Base-by-base conservation (phyloP, 2,329 filamentous ascomycete species). In the Aspergillus amoenus region DNA sequence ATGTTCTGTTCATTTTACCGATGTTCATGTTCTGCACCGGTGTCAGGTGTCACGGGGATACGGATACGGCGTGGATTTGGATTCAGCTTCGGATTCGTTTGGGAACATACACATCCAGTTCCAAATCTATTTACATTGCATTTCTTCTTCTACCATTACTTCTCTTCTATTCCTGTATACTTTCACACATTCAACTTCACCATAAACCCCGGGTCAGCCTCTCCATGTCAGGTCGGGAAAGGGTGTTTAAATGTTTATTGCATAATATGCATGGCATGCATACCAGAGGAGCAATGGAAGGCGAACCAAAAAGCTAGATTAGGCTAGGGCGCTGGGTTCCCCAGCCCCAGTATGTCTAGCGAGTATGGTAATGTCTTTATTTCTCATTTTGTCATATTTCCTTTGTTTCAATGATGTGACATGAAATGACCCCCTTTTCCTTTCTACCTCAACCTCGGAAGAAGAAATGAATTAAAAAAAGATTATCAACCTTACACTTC, bases 401-500 rank as follows among this genome's bases (percentile, higher is more conserved):
- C 57, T 61, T 60, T 60, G 60, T 57, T 56, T 30, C 34, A 52
- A 40, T 60, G 54, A 60, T 34, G 56, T 60, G 61, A 62, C 32
- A 56, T 61, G 48, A 60, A 47, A 47, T 47, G 44, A 34, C 50
- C 46, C 44, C 50, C 21, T 21, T 40, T 34, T 39, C 15, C n/a
- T 32, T 30, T 11, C 27, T n/a, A 50, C 48, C 48, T 51, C 15
- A 17, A 37, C 32, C 32, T 47, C 21, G 21, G 18, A 24, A 37
- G 22, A 30, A 53, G 37, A 47, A 46, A 46, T 30, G 40, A 46
- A 41, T 45, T 39, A 15, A 39, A 37, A 27, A 41, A 34, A 42
- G 32, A 17, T 21, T 3, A 18, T 21, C 17, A 17, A 30, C 9
- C 11, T 30, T 4, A 30, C 9, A 30, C 8, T 11, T 30, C 8